phyloP scores from a whole-genome alignment of 495 filamentous ascomycete species.

The Tuber umbilicatum region DNA sequence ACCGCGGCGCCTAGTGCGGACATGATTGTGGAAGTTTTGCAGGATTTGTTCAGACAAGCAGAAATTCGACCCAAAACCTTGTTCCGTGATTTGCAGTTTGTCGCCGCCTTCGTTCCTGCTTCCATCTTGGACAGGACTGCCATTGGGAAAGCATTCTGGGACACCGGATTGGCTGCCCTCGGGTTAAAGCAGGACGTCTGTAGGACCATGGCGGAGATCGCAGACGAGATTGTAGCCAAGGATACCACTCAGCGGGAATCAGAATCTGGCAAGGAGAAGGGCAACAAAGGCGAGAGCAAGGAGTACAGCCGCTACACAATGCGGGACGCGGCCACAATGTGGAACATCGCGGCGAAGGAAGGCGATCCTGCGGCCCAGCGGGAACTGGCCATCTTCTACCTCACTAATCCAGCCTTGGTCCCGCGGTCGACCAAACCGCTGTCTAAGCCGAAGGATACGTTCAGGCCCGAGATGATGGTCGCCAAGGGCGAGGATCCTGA shows the following conservation, averaged over 20 bases:
- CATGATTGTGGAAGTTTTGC: conserved; percentile 70
- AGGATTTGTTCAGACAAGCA: conserved; percentile 68
- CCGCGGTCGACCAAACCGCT: conserved; percentile 78
- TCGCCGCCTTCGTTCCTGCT: conserved; percentile 81
- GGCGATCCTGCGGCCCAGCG: conserved; percentile 87
- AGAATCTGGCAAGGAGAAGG: conserved; percentile 42
- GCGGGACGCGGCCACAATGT: conserved; percentile 82
- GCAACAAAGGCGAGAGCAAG: conserved; percentile 43
- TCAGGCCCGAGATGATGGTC: conserved; percentile 82
- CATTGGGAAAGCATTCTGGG: conserved; percentile 87
- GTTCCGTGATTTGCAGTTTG: conserved; percentile 92
- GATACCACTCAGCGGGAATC: conserved; percentile 46
- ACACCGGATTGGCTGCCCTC: conserved; percentile 80
- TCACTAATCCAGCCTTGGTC: conserved; percentile 84
- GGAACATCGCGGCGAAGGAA: conserved; percentile 90
- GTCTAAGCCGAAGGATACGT: conserved; percentile 78
- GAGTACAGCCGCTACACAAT: conserved; percentile 53
- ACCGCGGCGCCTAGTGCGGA: conserved; percentile 56
- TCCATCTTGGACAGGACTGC: conserved; percentile 76
- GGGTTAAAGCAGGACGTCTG: conserved; percentile 84
- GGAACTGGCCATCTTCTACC: conserved; percentile 88
- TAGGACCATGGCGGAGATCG: conserved; percentile 80
- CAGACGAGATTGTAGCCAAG: conserved; percentile 63
- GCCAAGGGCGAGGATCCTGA: conserved; percentile 56
- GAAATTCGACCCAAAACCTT: conserved; percentile 79